These are phyloP conservation scores for Schwanniomyces sp. DNA, from an alignment of 805 yeast genomes.

Conservation along the genomic window DNA sequence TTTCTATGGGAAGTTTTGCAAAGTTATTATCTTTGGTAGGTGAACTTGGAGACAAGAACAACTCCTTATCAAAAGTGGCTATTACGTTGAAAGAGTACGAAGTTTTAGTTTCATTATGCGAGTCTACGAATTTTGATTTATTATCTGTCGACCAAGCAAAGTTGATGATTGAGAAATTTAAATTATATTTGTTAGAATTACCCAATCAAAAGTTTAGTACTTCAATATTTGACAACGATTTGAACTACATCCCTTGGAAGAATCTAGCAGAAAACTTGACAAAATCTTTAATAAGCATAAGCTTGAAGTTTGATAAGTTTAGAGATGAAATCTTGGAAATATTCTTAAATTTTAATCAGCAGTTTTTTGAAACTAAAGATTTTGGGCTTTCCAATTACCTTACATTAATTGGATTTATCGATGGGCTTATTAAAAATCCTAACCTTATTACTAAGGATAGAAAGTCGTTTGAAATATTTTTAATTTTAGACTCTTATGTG, in stretches of 20 bases:
- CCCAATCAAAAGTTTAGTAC: constrained; percentile 45
- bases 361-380: constrained; percentile 19
- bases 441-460: constrained; percentile 21
- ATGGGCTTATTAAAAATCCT: constrained; percentile 28
- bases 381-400: constrained; percentile 33
- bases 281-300: constrained; percentile 30
- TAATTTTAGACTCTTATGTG: constrained; percentile 32
- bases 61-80: constrained; percentile 32
- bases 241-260: constrained; percentile 32
- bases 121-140: constrained; percentile 29
- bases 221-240: constrained; percentile 27
- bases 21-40: constrained; percentile 15
- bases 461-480: constrained; percentile 28
- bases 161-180: constrained; percentile 42
- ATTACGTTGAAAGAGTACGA: constrained; percentile 55
- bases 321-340: constrained; percentile 24
- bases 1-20: constrained; percentile 16
- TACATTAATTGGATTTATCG: constrained; percentile 33
- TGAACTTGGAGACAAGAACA: background rate
- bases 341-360: constrained; percentile 24
- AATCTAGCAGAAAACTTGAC: constrained; percentile 33
- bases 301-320: constrained; percentile 20
- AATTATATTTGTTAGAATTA: constrained; percentile 47
- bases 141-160: constrained; percentile 37
- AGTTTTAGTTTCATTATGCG: constrained; percentile 55